Base-by-base conservation (phyloP, 257 asterid species). In the Solanum bulbocastanum region DNA sequence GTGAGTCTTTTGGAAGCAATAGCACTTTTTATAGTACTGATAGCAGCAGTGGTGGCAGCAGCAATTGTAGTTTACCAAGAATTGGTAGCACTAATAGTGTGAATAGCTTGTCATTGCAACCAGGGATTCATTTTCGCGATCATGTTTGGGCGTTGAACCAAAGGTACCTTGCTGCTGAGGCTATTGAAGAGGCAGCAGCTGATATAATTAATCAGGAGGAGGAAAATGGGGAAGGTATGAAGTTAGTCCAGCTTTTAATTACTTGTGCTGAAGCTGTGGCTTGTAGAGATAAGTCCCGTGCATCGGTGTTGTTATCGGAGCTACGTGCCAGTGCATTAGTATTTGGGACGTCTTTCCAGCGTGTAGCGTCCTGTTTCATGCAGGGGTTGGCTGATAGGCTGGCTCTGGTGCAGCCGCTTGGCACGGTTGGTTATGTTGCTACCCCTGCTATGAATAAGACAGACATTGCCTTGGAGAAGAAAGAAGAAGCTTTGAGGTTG, bases 181-280 rank as follows among this genome's bases (percentile, higher is more conserved):
- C 95, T 2, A 87, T 90, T 36, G 93, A 89, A 65, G 93, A 90
- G 71, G 95, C 92, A 1, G 93, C 90, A 4, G 79, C 85, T 8
- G 88, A 93, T 40, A 75, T 89, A 22, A 33, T 83, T 39, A 87
- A 84, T 20, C 84, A 89, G 0, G 93, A 87, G 37, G 90, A 66
- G 2, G 91, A 74, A 32, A 90, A 71, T 39, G 91, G 89, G 27
- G 94, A 93, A 33, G 97, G 94, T 7, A 92, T 90, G 95, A 92
- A 89, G 60, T 89, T 95, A 3, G 96, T 95, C 74, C 97, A 94
- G 78, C 95, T 91, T 86, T 92, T 95, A 58, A 92, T 95, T 89
- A 94, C 97, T 36, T 95, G 98, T 46, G 97, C 96, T 3, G 98
- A 95, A 89, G 97, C 98, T 2, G 97, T 95, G 18, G 98, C 98